Evolutionary conservation across 768 basidiomycete species (phyloP), one percentile per base, ranked within the genome.

Genomic region (Suillus americanus): DNA sequence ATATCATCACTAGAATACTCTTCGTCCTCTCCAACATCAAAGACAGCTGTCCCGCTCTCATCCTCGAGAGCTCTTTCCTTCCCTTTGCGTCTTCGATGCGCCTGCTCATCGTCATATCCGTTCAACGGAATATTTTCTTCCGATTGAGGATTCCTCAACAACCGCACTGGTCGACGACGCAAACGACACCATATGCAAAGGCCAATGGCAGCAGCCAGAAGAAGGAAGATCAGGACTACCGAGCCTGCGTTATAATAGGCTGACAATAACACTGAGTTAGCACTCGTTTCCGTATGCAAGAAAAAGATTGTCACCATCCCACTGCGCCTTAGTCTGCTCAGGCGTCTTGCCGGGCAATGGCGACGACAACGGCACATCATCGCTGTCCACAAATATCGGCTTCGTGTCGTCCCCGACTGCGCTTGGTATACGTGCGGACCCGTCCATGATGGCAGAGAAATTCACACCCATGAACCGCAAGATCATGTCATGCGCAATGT

Each of bases 231-330:
- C n/a, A 95, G 79, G 3, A 90, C 88, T 1, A 90, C 92, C 0
- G 94, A 95, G 13, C 93, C 94, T 40, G 94, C 91, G 65, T 97
- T 97, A 74, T 96, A 97, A 75, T 95, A 96, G n/a, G 94, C 95
- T 94, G 62, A 48, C 9, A 37, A 61, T n/a, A 23, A 41, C 62
- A 25, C 66, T 63, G 54, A 62, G 55, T 40, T 60, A 59, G 50
- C 40, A 59, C 18, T 63, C 6, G 20, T 40, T 54, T 53, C 48
- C 8, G 53, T 30, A 40, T 28, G 45, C 35, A 61, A 43, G 59
- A 37, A 62, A 60, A 51, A 38, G 56, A 40, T 6, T 8, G 83
- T 63, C 67, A 93, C 94, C 92, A 79, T 95, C 92, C 95, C 95
- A 96, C 82, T 90, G 91, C 3, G 94, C 91, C 71, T 91, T 88